Percentiles rank a stretch among this genome's conserved stretches.
phyloP scores from a whole-genome alignment of 2,329 filamentous ascomycete species.

The Exophiala spinifera region DNA sequence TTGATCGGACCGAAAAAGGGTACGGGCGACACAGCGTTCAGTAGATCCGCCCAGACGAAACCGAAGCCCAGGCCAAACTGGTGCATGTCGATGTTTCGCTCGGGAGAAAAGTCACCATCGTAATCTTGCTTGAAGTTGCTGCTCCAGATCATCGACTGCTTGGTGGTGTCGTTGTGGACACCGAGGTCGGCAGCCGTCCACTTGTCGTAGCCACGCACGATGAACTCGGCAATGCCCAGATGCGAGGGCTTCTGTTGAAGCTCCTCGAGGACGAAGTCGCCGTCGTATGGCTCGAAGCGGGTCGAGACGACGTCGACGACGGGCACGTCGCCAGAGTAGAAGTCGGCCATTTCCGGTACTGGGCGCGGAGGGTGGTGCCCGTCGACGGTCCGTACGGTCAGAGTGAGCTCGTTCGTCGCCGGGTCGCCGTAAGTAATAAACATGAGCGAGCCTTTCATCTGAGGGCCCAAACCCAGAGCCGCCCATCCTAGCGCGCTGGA shows the following conservation, averaged over 20 bases:
- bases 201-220: slow-evolving; percentile 24
- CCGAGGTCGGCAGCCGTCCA: slow-evolving; percentile 19
- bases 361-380: slow-evolving; percentile 28
- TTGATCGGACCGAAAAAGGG: slow-evolving; percentile 27
- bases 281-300: slow-evolving; percentile 25
- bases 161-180: slow-evolving; percentile 19
- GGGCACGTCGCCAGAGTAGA: slow-evolving; percentile 20
- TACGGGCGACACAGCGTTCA: slow-evolving; percentile 22
- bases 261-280: slow-evolving; percentile 22
- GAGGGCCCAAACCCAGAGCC: slow-evolving; percentile 24
- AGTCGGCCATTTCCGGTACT: slow-evolving; percentile 18
- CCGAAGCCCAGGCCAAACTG: slow-evolving; percentile 29
- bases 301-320: slow-evolving; percentile 23
- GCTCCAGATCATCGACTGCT: slow-evolving; percentile 30
- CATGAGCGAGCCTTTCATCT: slow-evolving; percentile 30
- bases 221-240: slow-evolving; percentile 25
- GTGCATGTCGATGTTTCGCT: slow-evolving; percentile 29
- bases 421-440: slow-evolving; percentile 31
- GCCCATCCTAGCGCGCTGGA: slow-evolving; percentile 27
- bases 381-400: slow-evolving; percentile 26
- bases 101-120: slow-evolving; percentile 21
- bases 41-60: slow-evolving; percentile 26
- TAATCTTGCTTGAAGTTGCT: slow-evolving; percentile 30
- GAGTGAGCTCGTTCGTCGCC: slow-evolving; percentile 14
- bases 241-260: slow-evolving; percentile 25